Conservation (phyloP, 2,329 filamentous ascomycete species). For the Fusarium denticulatum region DNA sequence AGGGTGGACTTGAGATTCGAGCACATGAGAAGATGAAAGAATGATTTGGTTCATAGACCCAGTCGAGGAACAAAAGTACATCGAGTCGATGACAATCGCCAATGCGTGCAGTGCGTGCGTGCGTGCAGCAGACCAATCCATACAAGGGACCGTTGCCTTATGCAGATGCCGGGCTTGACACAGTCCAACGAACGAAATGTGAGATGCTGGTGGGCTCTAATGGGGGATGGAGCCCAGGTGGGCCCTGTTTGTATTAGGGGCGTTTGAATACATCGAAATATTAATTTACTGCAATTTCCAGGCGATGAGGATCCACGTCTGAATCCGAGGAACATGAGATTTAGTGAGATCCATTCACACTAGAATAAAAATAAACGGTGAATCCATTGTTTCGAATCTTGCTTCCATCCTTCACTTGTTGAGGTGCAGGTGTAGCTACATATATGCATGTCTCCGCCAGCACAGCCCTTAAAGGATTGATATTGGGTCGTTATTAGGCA, state of each 20-base stretch:
- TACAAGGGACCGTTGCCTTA: constrained; percentile 19
- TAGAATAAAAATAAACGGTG: constrained; percentile 35
- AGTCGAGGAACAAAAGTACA: neutral
- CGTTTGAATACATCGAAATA: constrained; percentile 28
- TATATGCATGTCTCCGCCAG: constrained; percentile 31
- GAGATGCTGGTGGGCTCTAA: constrained; percentile 24
- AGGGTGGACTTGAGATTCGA: neutral
- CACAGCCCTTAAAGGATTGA: constrained; percentile 26
- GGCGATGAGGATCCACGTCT: constrained; percentile 29
- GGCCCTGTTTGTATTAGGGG: constrained; percentile 35
- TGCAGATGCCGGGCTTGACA: constrained; percentile 9
- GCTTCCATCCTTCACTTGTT: constrained; percentile 17
- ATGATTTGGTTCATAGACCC: neutral
- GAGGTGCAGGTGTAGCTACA: constrained; percentile 5
- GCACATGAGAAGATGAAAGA: neutral
- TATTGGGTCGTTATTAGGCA: constrained; percentile 7
- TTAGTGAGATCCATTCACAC: constrained; percentile 19
- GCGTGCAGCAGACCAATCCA: neutral
- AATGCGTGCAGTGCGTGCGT: neutral
- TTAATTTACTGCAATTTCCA: constrained; percentile 36
- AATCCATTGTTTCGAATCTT: constrained; percentile 32
- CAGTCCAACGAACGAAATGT: constrained; percentile 24
- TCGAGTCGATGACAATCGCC: constrained; percentile 13
- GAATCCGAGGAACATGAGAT: constrained; percentile 1
- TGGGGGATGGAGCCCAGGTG: constrained; percentile 23